These are phyloP conservation scores for Trichosanthes truncata DNA, from an alignment of 306 rosid species.

Conservation along the genomic window DNA sequence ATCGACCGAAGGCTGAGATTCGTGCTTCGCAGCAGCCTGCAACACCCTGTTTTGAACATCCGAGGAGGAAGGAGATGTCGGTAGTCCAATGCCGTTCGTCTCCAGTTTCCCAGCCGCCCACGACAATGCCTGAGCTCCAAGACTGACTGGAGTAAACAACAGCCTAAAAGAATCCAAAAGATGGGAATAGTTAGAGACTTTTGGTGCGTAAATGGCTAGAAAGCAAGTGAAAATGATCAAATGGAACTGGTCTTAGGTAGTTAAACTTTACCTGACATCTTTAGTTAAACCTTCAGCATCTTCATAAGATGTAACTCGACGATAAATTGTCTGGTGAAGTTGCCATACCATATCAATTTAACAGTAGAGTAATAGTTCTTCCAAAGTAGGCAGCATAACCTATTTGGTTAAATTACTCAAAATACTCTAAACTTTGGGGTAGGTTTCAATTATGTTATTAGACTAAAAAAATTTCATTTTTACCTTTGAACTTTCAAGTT, in stretches of 20 bases:
- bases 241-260: constrained; percentile 7
- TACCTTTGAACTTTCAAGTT: no score
- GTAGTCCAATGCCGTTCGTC: constrained; percentile 65
- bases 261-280: constrained; percentile 53
- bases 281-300: constrained; percentile 47
- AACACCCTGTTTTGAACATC: constrained; percentile 85
- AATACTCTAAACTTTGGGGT: no score
- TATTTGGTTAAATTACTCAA: no score
- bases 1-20: constrained; percentile 74
- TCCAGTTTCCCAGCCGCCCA: constrained; percentile 94
- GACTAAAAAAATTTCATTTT: no score
- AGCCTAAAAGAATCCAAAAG: constrained; percentile 32
- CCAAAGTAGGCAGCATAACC: constrained; percentile 11
- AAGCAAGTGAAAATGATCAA: constrained; percentile 2
- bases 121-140: constrained; percentile 64
- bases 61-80: constrained; percentile 88
- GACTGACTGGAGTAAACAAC: constrained; percentile 54
- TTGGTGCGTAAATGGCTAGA: constrained; percentile 1
- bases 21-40: constrained; percentile 96
- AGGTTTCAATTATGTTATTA: no score
- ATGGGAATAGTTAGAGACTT: not conserved
- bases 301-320: constrained; percentile 55
- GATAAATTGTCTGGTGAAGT: constrained; percentile 52
- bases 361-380: not conserved
- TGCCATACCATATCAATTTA: constrained; percentile 2